Conservation (phyloP, 2,329 filamentous ascomycete genomes). For the Colletotrichum graminicola region DNA sequence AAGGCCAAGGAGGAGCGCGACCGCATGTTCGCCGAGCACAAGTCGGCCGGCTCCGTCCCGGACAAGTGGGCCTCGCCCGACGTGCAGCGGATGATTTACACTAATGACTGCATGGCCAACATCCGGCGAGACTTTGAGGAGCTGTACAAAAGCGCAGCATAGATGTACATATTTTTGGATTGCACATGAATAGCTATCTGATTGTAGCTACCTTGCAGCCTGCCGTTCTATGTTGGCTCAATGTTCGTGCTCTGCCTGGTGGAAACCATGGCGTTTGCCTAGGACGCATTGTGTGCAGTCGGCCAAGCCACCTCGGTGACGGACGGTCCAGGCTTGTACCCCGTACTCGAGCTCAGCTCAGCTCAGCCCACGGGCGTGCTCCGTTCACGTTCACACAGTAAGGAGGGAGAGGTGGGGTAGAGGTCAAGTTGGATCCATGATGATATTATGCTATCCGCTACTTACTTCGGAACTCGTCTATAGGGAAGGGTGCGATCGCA, state of each 20-base stretch:
- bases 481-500: not conserved
- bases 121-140: conserved; percentile 65
- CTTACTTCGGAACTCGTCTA: conserved; percentile 1
- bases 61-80: conserved; percentile 80
- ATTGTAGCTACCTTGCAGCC: not conserved
- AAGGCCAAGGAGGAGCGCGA: conserved; percentile 71
- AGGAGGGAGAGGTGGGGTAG: not conserved
- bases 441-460: conserved; percentile 34
- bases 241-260: conserved; percentile 34
- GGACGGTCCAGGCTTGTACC: not conserved
- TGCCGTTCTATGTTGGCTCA: conserved; percentile 40
- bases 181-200: not conserved
- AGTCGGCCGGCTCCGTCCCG: conserved; percentile 64
- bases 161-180: not conserved
- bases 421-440: conserved; percentile 16
- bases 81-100: conserved; percentile 75
- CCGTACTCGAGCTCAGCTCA: conserved; percentile 8
- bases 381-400: not conserved
- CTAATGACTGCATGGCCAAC: conserved; percentile 70
- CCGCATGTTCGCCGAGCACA: conserved; percentile 65
- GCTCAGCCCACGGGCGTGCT: not conserved
- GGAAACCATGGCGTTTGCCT: conserved; percentile 6
- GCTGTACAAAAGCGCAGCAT: conserved; percentile 54
- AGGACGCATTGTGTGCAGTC: conserved; percentile 11
- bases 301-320: conserved; percentile 17